These are phyloP conservation scores for Phytophthora pseudosyringae DNA, from an alignment of 352 stramenopile genomes.

Conservation along the genomic window DNA sequence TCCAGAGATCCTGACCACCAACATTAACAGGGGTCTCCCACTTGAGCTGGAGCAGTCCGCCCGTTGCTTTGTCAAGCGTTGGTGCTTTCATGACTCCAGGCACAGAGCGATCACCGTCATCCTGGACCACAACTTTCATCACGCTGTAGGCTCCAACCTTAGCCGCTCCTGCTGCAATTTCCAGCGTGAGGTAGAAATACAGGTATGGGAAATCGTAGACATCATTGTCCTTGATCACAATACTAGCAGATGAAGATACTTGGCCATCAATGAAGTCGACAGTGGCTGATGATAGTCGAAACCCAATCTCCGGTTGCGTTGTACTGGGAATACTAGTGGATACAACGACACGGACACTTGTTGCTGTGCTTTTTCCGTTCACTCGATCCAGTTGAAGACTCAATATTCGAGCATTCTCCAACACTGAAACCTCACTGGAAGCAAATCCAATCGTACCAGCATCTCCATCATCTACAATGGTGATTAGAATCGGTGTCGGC, in stretches of 20 bases:
- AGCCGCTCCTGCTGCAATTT: slow-evolving; percentile 34
- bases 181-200: slow-evolving; percentile 46
- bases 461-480: slow-evolving; percentile 63
- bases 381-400: slow-evolving; percentile 41
- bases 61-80: slow-evolving; percentile 37
- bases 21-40: slow-evolving; percentile 59
- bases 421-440: slow-evolving; percentile 14
- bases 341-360: slow-evolving; percentile 33
- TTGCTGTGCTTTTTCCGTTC: slow-evolving; percentile 39
- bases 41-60: slow-evolving; percentile 48
- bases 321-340: slow-evolving; percentile 19
- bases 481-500: slow-evolving; percentile 28
- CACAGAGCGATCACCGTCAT: slow-evolving; percentile 57
- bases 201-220: slow-evolving; percentile 58
- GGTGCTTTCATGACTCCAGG: slow-evolving; percentile 40
- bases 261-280: slow-evolving; percentile 51
- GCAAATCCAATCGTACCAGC: slow-evolving; percentile 59
- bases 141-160: slow-evolving; percentile 36
- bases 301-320: slow-evolving; percentile 35
- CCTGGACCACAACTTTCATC: slow-evolving; percentile 43
- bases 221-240: slow-evolving; percentile 53
- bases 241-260: slow-evolving; percentile 18
- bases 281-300: slow-evolving; percentile 28
- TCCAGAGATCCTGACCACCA: slow-evolving; percentile 43
- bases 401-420: slow-evolving; percentile 37